A percentile compares a stretch with the other conserved stretches of the same genome.
Evolutionary conservation across 768 basidiomycete genomes (phyloP).

Genomic region (Boletus vinaceobasis): DNA sequence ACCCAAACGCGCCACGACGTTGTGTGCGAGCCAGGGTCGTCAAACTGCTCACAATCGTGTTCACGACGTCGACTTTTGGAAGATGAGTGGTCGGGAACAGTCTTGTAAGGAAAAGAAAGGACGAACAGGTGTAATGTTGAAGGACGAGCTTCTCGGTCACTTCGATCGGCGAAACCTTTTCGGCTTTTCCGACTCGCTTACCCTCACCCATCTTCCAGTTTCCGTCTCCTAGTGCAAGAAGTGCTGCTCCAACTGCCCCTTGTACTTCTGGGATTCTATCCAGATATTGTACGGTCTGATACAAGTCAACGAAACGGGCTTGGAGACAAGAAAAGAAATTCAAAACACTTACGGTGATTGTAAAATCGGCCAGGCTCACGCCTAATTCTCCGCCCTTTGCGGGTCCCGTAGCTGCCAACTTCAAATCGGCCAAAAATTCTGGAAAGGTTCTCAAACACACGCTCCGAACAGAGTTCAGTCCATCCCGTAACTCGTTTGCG

Average conservation of each 20-base stretch:
- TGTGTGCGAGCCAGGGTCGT: conserved; percentile 59
- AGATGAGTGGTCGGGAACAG: not conserved
- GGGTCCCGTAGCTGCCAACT: conserved; percentile 49
- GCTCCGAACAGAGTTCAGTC: conserved; percentile 56
- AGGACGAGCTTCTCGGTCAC: conserved; percentile 58
- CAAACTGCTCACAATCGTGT: conserved; percentile 57
- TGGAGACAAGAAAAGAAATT: not conserved
- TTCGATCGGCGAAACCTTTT: conserved; percentile 40
- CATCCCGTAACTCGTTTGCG: conserved; percentile 71
- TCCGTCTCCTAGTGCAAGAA: conserved; percentile 75
- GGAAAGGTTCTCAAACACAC: conserved; percentile 81
- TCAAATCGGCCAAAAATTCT: conserved; percentile 77
- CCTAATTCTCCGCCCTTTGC: conserved; percentile 58
- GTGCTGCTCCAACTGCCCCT: conserved; percentile 59
- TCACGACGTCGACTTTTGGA: conserved; percentile 69
- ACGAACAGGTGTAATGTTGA: conserved; percentile 74
- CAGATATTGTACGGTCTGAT: conserved; percentile 65
- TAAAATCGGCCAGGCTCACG: conserved; percentile 62
- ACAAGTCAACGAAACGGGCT: not conserved
- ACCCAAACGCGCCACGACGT: conserved; percentile 61
- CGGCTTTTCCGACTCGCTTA: conserved; percentile 52
- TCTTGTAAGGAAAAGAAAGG: not conserved
- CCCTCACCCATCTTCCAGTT: conserved; percentile 94
- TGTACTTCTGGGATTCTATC: conserved; percentile 68
- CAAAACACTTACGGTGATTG: conserved; percentile 42